Evolutionary conservation across 192 early-diverging fungal species (phyloP).

Genomic region (Coemansia sp.): DNA sequence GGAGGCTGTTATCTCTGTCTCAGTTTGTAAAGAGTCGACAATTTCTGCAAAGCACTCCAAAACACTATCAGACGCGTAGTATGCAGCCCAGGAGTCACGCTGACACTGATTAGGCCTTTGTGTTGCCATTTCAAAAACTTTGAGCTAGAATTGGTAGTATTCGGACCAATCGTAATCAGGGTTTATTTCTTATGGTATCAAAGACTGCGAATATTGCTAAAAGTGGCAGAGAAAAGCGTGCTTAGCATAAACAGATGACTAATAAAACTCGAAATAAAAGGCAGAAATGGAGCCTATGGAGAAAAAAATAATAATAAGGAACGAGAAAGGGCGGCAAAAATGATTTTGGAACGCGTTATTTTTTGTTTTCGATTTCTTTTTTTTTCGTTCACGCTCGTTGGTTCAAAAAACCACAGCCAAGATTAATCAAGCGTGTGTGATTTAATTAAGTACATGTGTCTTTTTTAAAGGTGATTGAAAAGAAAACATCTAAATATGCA

Average conservation of each 20-base stretch:
- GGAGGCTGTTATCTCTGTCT: conserved; percentile 34
- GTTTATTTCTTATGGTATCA: not conserved
- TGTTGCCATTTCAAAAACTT: conserved; percentile 31
- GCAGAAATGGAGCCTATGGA: not conserved
- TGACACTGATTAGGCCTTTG: conserved; percentile 38
- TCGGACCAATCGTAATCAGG: not conserved
- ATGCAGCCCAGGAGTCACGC: conserved; percentile 45
- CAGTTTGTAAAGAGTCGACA: conserved; percentile 39
- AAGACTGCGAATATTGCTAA: not conserved
- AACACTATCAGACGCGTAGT: conserved; percentile 45
- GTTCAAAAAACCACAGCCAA: too few relatives aligned
- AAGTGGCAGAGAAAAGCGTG: not conserved
- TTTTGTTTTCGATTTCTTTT: conserved; percentile 1
- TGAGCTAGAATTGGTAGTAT: not conserved
- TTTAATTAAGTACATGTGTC: too few relatives aligned
- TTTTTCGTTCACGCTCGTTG: not conserved
- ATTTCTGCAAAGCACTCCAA: conserved; percentile 28
- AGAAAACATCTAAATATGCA: too few relatives aligned
- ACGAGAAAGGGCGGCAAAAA: not conserved
- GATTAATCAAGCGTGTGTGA: too few relatives aligned
- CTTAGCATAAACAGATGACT: not conserved
- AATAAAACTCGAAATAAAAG: not conserved
- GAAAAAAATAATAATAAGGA: not conserved
- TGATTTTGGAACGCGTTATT: not conserved
- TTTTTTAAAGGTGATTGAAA: too few relatives aligned